Percentiles rank a stretch among this genome's conserved stretches.
Evolutionary conservation across 164 flowering plant genomes (phyloP).

Genomic region (Warburgia ugandensis): DNA sequence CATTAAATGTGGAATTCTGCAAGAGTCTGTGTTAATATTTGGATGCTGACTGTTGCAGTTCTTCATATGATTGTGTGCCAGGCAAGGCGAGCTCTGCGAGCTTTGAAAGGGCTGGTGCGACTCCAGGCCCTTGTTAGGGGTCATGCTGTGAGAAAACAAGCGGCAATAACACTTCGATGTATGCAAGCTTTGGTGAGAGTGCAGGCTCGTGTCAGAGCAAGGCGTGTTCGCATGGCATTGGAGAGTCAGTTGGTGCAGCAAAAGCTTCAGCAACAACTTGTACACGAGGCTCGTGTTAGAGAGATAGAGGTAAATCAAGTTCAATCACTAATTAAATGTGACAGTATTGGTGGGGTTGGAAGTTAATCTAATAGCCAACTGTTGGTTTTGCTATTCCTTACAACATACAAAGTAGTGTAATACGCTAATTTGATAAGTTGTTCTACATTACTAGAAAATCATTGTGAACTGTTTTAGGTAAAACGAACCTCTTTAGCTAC

Average conservation of each 20-base stretch:
- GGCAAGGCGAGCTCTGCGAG: slow-evolving; percentile 96
- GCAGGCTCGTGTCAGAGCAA: slow-evolving; percentile 97
- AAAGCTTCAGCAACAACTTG: slow-evolving; percentile 66
- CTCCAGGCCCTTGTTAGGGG: slow-evolving; percentile 99
- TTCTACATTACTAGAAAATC: too few species aligned
- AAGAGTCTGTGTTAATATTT: neutral
- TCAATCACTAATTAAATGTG: neutral
- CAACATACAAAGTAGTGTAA: too few species aligned
- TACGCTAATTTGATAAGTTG: too few species aligned
- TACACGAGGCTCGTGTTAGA: slow-evolving; percentile 67
- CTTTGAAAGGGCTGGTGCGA: slow-evolving; percentile 91
- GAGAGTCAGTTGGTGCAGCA: slow-evolving; percentile 71
- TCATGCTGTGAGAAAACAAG: slow-evolving; percentile 98
- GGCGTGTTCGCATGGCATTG: slow-evolving; percentile 91
- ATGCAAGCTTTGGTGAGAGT: slow-evolving; percentile 99
- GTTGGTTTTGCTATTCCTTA: too few species aligned
- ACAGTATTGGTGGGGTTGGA: too few species aligned
- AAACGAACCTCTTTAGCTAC: too few species aligned
- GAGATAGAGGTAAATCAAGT: slow-evolving; percentile 75
- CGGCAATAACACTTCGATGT: slow-evolving; percentile 92
- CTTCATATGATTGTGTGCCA: too few species aligned
- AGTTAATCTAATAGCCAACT: too few species aligned
- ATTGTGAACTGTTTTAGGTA: too few species aligned
- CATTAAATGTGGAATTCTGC: too few species aligned
- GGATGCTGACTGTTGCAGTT: neutral